Base-by-base conservation (phyloP, 768 basidiomycete species). In the Podaxis sp. region DNA sequence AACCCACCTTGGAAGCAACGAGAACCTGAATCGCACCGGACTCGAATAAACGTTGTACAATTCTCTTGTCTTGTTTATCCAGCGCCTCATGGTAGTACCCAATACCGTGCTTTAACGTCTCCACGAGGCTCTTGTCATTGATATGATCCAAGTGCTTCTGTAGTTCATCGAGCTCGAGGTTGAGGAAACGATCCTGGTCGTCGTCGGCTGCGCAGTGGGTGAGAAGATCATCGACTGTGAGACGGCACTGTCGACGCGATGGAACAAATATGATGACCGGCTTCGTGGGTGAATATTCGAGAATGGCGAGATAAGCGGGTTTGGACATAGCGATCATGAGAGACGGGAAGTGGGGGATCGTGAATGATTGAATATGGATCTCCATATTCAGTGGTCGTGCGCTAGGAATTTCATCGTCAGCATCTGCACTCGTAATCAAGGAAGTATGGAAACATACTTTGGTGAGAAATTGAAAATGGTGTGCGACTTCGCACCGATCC, bases 241-340 rank as follows among this genome's bases (percentile, higher is more conserved):
- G 72, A n/a, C 91, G 89, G 70, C 95, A 97, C 73, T 99, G 97
- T 58, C 93, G 88, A 22, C 97, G 84, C 20, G 94, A 95, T 0
- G 95, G 91, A 0, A 99, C 96, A 64, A 99, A 99, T 65, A 93
- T 77, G 68, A 99, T 90, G 65, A 95, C 93, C 0, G 96, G 96
- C 68, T 92, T 93, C 4, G 85, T 82, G 0, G 87, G 83, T 0
- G 97, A 89, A 66, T 95, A 88, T 71, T 99, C 96, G 50, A 88
- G 78, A 64, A 98, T 90, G 33, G 96, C 89, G 6, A 99, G 85
- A 72, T 98, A 99, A 0, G 96, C 93, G 0, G 97, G 96, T 72
- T 99, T 99, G 10, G 96, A 95, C 97, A 99, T 99, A 49, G 95
- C 86, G 63, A 99, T 94, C 96, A 99, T 99, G 46, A 99, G 80